Evolutionary conservation across 805 yeast genomes (phyloP).

Genomic region (Saccharomyces paradoxus): DNA sequence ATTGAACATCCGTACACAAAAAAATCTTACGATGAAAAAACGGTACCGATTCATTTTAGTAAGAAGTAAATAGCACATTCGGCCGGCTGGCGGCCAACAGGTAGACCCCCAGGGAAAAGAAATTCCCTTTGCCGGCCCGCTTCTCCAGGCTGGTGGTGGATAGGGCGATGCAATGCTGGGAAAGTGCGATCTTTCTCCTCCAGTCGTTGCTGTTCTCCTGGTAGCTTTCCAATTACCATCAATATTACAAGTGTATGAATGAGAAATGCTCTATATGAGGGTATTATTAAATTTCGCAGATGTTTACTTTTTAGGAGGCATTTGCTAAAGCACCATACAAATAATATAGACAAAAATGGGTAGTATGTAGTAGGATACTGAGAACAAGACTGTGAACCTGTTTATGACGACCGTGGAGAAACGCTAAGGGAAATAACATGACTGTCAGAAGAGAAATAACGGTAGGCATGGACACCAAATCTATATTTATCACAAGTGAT

Average conservation of each 20-base stretch:
- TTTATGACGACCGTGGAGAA: not conserved
- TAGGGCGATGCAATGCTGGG: not conserved
- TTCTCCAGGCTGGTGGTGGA: not conserved
- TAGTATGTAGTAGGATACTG: conserved; percentile 47
- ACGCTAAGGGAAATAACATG: not conserved
- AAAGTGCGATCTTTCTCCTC: not conserved
- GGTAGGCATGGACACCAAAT: not conserved
- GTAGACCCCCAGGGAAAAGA: not conserved
- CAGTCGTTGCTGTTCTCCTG: not conserved
- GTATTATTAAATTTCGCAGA: not conserved
- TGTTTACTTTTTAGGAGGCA: not conserved
- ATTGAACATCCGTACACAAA: not conserved
- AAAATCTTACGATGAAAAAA: too few relatives aligned
- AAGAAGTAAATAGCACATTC: too few relatives aligned
- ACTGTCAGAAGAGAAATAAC: not conserved
- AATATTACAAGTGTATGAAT: not conserved
- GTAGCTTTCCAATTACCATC: not conserved
- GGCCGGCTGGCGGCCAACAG: not conserved
- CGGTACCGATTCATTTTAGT: too few relatives aligned
- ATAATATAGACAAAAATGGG: conserved; percentile 50
- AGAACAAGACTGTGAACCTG: not conserved
- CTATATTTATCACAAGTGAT: not conserved
- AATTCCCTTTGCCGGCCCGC: not conserved
- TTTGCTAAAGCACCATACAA: not conserved
- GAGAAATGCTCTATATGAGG: not conserved